Percentiles rank a stretch among this genome's conserved stretches.
These are phyloP conservation scores for Vitellaria paradoxa DNA, from an alignment of 179 eudicot genomes.

Conservation along the genomic window DNA sequence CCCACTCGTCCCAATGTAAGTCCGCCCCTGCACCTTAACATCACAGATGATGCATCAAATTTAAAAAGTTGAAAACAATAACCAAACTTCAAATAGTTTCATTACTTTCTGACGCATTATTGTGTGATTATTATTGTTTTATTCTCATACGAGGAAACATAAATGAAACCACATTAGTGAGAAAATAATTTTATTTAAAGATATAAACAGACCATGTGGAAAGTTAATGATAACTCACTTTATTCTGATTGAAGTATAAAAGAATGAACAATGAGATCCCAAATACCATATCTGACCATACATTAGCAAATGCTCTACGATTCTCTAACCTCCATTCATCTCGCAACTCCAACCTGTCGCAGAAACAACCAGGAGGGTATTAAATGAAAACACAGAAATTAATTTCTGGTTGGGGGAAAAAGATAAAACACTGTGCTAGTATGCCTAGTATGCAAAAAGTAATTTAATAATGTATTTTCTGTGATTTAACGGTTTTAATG, in stretches of 20 bases:
- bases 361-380: constrained; percentile 14
- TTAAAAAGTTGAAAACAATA: neutral
- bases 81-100: neutral
- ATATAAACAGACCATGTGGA: constrained; percentile 11
- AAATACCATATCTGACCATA: constrained; percentile 86
- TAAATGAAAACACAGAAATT: constrained; percentile 4
- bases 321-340: constrained; percentile 84
- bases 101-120: neutral
- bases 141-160: neutral
- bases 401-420: neutral
- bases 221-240: constrained; percentile 45
- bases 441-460: neutral
- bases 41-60: neutral
- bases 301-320: constrained; percentile 91
- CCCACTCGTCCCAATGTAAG: no score
- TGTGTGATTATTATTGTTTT: neutral
- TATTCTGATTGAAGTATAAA: constrained; percentile 77
- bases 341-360: constrained; percentile 76
- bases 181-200: neutral
- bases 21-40: no score
- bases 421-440: neutral
- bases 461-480: neutral
- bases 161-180: neutral
- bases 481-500: neutral
- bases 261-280: constrained; percentile 79